Percentiles rank a stretch among this genome's conserved stretches.
Conservation (phyloP, 805 yeast species). For the Candida takata region DNA sequence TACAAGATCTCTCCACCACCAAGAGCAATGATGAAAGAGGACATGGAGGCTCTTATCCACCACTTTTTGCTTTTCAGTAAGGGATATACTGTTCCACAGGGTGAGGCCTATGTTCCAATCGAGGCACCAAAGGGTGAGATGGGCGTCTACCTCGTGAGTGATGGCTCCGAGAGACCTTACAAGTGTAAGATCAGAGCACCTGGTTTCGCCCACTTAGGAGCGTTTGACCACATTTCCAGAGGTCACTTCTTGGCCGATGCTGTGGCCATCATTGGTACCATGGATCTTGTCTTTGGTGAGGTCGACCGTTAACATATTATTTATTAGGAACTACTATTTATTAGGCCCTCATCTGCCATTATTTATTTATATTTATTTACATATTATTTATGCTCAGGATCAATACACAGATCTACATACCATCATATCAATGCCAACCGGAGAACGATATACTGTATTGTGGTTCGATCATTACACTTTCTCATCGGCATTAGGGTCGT, state of each 20-base stretch:
- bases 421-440: not conserved
- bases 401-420: too few relatives aligned
- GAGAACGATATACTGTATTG: too few relatives aligned
- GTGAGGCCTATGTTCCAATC: slow-evolving; percentile 86
- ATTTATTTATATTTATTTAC: too few relatives aligned
- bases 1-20: slow-evolving; percentile 81
- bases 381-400: too few relatives aligned
- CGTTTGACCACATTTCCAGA: slow-evolving; percentile 79
- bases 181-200: slow-evolving; percentile 94
- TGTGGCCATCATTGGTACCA: slow-evolving; percentile 89
- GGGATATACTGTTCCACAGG: slow-evolving; percentile 84
- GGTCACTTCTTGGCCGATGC: slow-evolving; percentile 88
- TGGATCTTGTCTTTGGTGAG: slow-evolving; percentile 93
- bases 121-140: slow-evolving; percentile 96
- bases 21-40: slow-evolving; percentile 76
- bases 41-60: slow-evolving; percentile 88
- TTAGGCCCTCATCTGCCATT: not conserved
- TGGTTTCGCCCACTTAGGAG: slow-evolving; percentile 85
- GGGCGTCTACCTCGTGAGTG: slow-evolving; percentile 85
- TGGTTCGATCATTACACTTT: slow-evolving; percentile 14
- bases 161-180: slow-evolving; percentile 86
- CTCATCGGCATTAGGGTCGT: slow-evolving; percentile 9
- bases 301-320: slow-evolving; percentile 60
- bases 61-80: slow-evolving; percentile 83
- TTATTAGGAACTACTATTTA: slow-evolving; percentile 1